Percentiles rank a stretch among this genome's conserved stretches.
phyloP scores from a whole-genome alignment of 305 asterid species.

The Fraxinus albicans region DNA sequence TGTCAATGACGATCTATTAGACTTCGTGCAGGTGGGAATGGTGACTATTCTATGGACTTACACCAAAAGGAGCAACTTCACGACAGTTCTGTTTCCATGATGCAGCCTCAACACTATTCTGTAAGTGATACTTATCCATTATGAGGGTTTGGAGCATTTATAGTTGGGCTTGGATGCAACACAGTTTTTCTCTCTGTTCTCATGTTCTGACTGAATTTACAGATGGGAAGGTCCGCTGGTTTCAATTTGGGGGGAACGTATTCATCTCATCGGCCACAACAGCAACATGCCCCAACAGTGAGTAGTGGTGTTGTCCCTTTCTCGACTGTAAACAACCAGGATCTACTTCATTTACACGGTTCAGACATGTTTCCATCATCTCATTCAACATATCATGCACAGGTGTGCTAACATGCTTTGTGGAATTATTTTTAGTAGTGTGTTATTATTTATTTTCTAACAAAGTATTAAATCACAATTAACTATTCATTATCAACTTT shows the following conservation, averaged over 20 bases:
- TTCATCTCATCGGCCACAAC: conserved; percentile 90
- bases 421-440: conserved; percentile 5
- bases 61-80: conserved; percentile 96
- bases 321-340: conserved; percentile 84
- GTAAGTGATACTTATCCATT: conserved; percentile 45
- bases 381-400: conserved; percentile 75
- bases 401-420: conserved; percentile 44
- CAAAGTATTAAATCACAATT: conserved; percentile 4
- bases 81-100: conserved; percentile 76
- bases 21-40: conserved; percentile 67
- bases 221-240: conserved; percentile 98
- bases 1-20: conserved; percentile 21
- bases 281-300: conserved; percentile 68
- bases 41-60: conserved; percentile 74
- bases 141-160: neutral
- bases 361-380: conserved; percentile 87
- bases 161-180: neutral
- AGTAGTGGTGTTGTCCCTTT: conserved; percentile 69
- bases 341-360: conserved; percentile 82
- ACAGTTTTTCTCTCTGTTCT: conserved; percentile 20
- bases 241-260: conserved; percentile 86
- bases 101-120: conserved; percentile 92
- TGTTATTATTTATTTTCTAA: conserved; percentile 9
- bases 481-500: neutral
- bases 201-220: conserved; percentile 35